These are phyloP conservation scores for Populus trichocarpa DNA, from an alignment of 441 rosid species.

Conservation along the genomic window DNA sequence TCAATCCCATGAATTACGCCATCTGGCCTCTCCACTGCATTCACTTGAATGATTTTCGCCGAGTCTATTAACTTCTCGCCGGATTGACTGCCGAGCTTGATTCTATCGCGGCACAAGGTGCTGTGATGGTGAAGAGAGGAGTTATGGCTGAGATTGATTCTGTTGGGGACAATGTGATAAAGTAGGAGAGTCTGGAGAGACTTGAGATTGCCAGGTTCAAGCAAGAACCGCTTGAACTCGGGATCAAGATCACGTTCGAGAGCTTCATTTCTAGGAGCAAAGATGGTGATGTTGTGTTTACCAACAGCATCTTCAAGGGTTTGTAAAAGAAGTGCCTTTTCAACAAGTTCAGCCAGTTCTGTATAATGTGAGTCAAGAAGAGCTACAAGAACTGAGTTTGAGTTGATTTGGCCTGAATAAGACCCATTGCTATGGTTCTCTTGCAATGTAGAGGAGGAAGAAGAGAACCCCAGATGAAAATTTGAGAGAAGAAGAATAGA, in stretches of 20 bases:
- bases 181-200: too few relatives aligned
- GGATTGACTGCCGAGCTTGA: conserved; percentile 29
- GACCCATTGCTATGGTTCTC: neutral
- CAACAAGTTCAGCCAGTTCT: conserved; percentile 73
- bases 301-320: conserved; percentile 73
- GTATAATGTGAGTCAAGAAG: conserved; percentile 92
- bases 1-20: conserved; percentile 84
- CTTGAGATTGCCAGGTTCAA: conserved; percentile 24
- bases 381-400: conserved; percentile 80
- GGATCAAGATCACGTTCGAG: conserved; percentile 72
- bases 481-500: neutral
- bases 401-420: conserved; percentile 49
- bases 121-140: too few relatives aligned
- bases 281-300: conserved; percentile 70
- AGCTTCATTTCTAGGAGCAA: conserved; percentile 80
- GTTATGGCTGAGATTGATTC: too few relatives aligned
- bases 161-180: too few relatives aligned
- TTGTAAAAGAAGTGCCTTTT: conserved; percentile 82
- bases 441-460: neutral
- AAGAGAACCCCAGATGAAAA: neutral
- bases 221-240: conserved; percentile 75
- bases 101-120: neutral
- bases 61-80: conserved; percentile 37
- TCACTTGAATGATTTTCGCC: conserved; percentile 45
- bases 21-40: conserved; percentile 69